These are phyloP conservation scores for Letharia lupina DNA, from an alignment of 495 filamentous ascomycete genomes.

Conservation along the genomic window DNA sequence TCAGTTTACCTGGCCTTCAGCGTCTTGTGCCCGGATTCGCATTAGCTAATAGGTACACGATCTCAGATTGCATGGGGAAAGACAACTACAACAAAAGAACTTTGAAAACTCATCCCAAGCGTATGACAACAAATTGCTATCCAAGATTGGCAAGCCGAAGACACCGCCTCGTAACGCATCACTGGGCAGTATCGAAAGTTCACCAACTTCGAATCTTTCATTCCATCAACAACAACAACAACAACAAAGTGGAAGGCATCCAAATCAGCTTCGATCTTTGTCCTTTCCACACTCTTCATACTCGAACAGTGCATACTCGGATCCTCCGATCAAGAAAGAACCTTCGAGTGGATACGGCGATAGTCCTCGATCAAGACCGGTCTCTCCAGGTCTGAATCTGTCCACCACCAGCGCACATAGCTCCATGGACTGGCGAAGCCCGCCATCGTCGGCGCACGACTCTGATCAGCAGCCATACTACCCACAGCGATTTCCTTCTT, in stretches of 20 bases:
- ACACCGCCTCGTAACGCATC: constrained; percentile 48
- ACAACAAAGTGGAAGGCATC: constrained; percentile 13
- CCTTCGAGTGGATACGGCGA: constrained; percentile 22
- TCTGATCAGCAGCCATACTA: constrained; percentile 31
- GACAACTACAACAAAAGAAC: constrained; percentile 47
- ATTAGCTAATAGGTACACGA: constrained; percentile 17
- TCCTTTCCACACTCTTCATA: constrained; percentile 33
- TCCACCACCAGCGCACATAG: constrained; percentile 25
- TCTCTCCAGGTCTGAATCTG: constrained; percentile 34
- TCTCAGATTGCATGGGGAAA: constrained; percentile 51
- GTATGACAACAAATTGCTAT: constrained; percentile 72
- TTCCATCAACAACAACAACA: constrained; percentile 11
- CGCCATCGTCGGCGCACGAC: constrained; percentile 40
- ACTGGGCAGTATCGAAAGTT: constrained; percentile 35
- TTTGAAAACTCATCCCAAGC: constrained; percentile 56
- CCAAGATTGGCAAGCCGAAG: constrained; percentile 60
- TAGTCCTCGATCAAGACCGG: constrained; percentile 38
- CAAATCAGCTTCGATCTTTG: constrained; percentile 22
- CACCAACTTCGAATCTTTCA: constrained; percentile 39
- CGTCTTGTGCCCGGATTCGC: constrained; percentile 25
- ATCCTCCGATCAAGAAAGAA: constrained; percentile 22
- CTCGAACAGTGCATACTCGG: constrained; percentile 19
- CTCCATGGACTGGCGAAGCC: constrained; percentile 41
- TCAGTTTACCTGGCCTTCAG: not conserved
- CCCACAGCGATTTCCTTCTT: constrained; percentile 30